phyloP scores from a whole-genome alignment of 352 stramenopile genomes.

The Albugo candida region DNA sequence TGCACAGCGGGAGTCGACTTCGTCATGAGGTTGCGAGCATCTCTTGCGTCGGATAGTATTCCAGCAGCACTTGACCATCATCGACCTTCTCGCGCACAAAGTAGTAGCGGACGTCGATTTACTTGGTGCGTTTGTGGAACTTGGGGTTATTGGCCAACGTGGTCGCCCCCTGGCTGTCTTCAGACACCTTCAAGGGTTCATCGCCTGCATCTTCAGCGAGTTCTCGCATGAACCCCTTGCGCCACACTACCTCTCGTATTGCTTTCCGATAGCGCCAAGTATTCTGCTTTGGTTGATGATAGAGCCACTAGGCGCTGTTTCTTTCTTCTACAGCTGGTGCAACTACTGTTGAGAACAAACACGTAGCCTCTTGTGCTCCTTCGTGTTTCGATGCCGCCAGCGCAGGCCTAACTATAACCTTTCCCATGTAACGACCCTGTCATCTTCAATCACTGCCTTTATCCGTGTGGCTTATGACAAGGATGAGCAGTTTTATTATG shows the following conservation, averaged over 20 bases:
- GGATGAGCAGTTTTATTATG: not conserved
- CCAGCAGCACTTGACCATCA: not conserved
- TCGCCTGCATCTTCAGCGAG: not conserved
- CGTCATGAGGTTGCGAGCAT: conserved; percentile 5
- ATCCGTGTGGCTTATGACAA: not conserved
- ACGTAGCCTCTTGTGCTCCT: not conserved
- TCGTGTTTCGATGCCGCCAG: conserved; percentile 1
- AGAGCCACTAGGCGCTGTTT: conserved; percentile 4
- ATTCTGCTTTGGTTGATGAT: conserved; percentile 5
- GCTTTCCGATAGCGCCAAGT: conserved; percentile 5
- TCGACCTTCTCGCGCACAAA: conserved; percentile 4
- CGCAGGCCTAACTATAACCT: conserved; percentile 3
- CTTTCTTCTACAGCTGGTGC: conserved; percentile 2
- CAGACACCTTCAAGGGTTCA: not conserved
- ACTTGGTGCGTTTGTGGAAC: conserved; percentile 4
- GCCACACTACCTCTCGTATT: conserved; percentile 1
- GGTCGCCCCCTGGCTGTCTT: conserved; percentile 5
- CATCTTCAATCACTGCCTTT: not conserved
- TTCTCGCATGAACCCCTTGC: not conserved
- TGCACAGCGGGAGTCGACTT: conserved; percentile 1
- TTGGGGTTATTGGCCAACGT: conserved; percentile 1
- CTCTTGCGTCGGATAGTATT: conserved; percentile 2
- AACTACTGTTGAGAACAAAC: conserved; percentile 5
- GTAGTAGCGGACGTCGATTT: conserved; percentile 2
- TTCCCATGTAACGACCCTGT: not conserved